Conservation (phyloP, 1,139 yeast genomes). For the Yamadazyma dushanensis region DNA sequence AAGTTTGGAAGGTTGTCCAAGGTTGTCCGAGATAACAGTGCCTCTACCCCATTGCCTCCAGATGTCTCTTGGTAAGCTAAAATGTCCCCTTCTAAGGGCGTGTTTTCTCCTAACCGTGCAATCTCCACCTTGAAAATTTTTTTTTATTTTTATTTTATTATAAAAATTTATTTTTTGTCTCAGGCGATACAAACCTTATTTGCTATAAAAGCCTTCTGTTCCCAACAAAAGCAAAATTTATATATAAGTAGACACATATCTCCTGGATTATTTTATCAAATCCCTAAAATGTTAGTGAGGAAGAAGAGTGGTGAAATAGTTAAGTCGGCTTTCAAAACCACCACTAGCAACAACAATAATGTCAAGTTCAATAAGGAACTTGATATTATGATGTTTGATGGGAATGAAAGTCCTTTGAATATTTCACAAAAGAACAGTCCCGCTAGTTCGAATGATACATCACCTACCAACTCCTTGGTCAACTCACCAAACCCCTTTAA, state of each 20-base stretch:
- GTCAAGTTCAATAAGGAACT: slow-evolving; percentile 13
- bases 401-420: slow-evolving; percentile 39
- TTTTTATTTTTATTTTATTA: too few relatives aligned
- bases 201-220: too few relatives aligned
- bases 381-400: slow-evolving; percentile 40
- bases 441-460: slow-evolving; percentile 21
- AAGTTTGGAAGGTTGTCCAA: too few relatives aligned
- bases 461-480: slow-evolving; percentile 7
- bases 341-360: slow-evolving; percentile 1
- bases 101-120: too few relatives aligned
- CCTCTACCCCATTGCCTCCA: too few relatives aligned
- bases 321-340: slow-evolving; percentile 37
- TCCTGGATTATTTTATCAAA: background rate
- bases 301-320: slow-evolving; percentile 42
- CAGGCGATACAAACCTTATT: too few relatives aligned
- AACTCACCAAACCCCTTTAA: slow-evolving; percentile 11
- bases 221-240: background rate
- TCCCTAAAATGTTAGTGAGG: slow-evolving; percentile 21
- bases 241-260: background rate
- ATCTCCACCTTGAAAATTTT: too few relatives aligned
- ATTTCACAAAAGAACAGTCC: slow-evolving; percentile 39
- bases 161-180: too few relatives aligned
- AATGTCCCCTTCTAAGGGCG: too few relatives aligned
- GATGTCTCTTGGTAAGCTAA: too few relatives aligned
- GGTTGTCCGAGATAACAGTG: too few relatives aligned